Evolutionary conservation across 257 asterid genomes (phyloP).

Genomic region (Lithospermum erythrorhizon): DNA sequence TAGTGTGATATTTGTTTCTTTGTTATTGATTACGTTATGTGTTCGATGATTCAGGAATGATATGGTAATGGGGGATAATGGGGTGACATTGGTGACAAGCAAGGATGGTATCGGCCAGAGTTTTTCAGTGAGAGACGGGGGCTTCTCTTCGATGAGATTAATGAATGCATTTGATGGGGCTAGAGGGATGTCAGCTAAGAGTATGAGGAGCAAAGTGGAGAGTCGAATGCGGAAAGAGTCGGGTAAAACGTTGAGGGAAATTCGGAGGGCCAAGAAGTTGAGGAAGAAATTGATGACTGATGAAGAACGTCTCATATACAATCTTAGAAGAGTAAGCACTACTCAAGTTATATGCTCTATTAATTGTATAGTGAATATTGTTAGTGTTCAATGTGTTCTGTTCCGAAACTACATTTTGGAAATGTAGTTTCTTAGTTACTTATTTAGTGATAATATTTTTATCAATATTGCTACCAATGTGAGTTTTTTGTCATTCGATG

Average conservation of each 20-base stretch:
- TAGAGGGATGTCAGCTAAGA: constrained; percentile 61
- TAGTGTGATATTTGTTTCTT: too few relatives aligned
- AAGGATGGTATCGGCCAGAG: constrained; percentile 10
- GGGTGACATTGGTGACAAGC: constrained; percentile 14
- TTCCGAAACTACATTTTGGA: too few relatives aligned
- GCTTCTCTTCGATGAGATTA: constrained; percentile 11
- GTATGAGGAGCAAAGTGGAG: constrained; percentile 98
- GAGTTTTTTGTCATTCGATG: neutral
- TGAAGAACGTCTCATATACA: constrained; percentile 71
- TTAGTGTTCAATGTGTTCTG: neutral
- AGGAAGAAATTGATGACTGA: constrained; percentile 78
- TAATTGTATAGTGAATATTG: neutral
- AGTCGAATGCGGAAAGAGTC: constrained; percentile 68
- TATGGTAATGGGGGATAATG: constrained; percentile 8
- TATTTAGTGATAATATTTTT: too few relatives aligned
- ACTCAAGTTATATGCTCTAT: neutral
- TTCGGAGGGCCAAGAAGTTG: constrained; percentile 69
- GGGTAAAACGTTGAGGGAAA: constrained; percentile 70
- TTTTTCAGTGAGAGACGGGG: neutral
- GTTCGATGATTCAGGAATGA: constrained; percentile 13
- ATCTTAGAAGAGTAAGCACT: constrained; percentile 63
- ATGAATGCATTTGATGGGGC: constrained; percentile 39
- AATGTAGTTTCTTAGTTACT: too few relatives aligned
- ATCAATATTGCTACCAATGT: neutral
- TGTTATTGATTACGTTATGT: neutral